phyloP scores from a whole-genome alignment of 2,329 filamentous ascomycete species.

The Scopulariopsis brevicaulis region DNA sequence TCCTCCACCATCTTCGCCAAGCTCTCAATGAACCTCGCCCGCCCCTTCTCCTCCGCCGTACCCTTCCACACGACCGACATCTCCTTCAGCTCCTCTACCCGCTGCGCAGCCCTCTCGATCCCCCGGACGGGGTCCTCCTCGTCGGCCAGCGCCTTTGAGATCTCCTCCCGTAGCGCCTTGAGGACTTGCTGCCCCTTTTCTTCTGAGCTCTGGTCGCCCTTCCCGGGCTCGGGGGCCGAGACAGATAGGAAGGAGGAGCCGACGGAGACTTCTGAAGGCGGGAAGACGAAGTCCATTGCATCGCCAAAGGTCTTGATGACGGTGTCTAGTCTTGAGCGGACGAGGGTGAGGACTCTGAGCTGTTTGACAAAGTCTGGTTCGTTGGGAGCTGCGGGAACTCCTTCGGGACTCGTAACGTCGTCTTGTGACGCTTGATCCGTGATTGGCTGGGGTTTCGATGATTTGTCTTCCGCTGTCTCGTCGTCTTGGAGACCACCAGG shows the following conservation, averaged over 20 bases:
- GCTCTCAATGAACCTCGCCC: constrained; percentile 69
- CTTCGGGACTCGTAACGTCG: constrained; percentile 6
- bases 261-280: constrained; percentile 76
- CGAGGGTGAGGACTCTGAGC: constrained; percentile 70
- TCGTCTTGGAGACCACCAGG: constrained; percentile 33
- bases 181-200: constrained; percentile 81
- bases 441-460: background rate
- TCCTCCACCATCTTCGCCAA: constrained; percentile 79
- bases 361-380: constrained; percentile 64
- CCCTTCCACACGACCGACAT: constrained; percentile 81
- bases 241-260: constrained; percentile 82
- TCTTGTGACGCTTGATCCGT: constrained; percentile 7
- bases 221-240: constrained; percentile 67
- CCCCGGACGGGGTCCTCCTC: constrained; percentile 50
- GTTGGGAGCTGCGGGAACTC: constrained; percentile 5
- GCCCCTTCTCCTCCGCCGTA: constrained; percentile 87
- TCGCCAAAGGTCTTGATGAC: constrained; percentile 89
- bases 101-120: constrained; percentile 59
- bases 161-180: constrained; percentile 57
- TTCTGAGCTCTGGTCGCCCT: constrained; percentile 56
- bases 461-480: background rate
- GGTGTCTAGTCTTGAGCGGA: constrained; percentile 73
- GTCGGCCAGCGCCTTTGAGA: constrained; percentile 51
- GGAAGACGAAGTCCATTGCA: constrained; percentile 90
- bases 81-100: constrained; percentile 68